Percentiles rank a stretch among this genome's conserved stretches.
Conservation (phyloP, 1,284 basidiomycete species). For the Rhodotorula mucilaginosa region DNA sequence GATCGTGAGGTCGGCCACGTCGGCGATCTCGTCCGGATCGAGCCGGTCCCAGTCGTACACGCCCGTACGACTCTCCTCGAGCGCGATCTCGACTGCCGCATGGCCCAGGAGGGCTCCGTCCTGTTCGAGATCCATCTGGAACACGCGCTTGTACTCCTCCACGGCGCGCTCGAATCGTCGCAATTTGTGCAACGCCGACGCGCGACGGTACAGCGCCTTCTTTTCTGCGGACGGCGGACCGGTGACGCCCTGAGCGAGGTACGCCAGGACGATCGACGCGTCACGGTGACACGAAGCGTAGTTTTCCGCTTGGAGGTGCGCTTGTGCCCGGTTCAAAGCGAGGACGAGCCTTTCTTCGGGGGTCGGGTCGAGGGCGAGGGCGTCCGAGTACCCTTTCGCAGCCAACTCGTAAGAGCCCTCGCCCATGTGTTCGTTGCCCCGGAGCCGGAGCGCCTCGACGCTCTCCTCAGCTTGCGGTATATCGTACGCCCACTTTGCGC, state of each 20-base stretch:
- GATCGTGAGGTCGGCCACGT: background rate
- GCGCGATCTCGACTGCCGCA: background rate
- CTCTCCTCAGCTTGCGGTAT: background rate
- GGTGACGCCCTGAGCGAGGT: background rate
- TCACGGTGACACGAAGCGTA: constrained; percentile 5
- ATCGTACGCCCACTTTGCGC: constrained; percentile 3
- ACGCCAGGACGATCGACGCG: background rate
- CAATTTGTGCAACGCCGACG: constrained; percentile 2
- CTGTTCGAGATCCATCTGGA: background rate
- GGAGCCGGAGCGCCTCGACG: constrained; percentile 12
- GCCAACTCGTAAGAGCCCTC: constrained; percentile 5
- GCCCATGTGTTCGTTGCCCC: constrained; percentile 2
- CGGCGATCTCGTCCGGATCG: background rate
- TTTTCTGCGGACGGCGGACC: background rate
- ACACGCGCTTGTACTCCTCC: background rate
- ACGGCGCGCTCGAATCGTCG: background rate
- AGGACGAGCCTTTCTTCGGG: constrained; percentile 5
- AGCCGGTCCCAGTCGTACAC: constrained; percentile 1
- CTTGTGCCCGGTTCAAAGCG: constrained; percentile 17
- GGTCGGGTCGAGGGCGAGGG: background rate
- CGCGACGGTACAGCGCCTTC: constrained; percentile 6
- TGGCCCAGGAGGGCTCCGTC: background rate
- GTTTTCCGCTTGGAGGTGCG: constrained; percentile 4
- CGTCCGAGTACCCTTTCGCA: constrained; percentile 6
- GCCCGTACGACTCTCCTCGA: background rate